phyloP scores from a whole-genome alignment of 2,329 filamentous ascomycete species.

The Falciphora oryzae region DNA sequence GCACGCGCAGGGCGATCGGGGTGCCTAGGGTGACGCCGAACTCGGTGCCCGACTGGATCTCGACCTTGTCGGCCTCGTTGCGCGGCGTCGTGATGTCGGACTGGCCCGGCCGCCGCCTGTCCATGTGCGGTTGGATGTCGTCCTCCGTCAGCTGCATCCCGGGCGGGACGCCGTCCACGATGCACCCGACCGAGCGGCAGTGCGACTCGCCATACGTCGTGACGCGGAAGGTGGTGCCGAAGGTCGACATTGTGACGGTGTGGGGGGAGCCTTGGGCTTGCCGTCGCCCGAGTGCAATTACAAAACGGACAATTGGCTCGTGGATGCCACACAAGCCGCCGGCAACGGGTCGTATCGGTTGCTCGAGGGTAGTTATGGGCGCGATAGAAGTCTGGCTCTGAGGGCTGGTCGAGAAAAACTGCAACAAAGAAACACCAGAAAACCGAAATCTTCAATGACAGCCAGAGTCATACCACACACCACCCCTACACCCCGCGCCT shows the following conservation, averaged over 20 bases:
- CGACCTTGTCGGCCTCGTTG: conserved; percentile 84
- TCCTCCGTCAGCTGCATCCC: conserved; percentile 78
- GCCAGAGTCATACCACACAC: too few species aligned
- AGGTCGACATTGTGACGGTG: conserved; percentile 67
- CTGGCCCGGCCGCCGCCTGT: conserved; percentile 82
- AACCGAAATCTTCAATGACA: too few species aligned
- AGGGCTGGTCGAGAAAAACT: too few species aligned
- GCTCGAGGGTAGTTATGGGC: too few species aligned
- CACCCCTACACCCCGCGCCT: too few species aligned
- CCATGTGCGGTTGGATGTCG: conserved; percentile 94
- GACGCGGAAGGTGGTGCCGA: conserved; percentile 75
- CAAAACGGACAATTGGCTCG: too few species aligned
- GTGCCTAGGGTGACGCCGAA: conserved; percentile 85
- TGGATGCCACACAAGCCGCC: too few species aligned
- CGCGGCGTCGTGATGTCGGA: conserved; percentile 85
- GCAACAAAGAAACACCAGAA: too few species aligned
- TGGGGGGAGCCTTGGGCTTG: not conserved
- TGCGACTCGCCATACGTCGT: conserved; percentile 65
- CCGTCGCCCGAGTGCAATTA: too few species aligned
- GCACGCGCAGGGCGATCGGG: conserved; percentile 79
- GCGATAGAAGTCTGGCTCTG: too few species aligned
- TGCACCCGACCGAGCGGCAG: conserved; percentile 88
- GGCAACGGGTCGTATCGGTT: too few species aligned
- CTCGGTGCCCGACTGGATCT: conserved; percentile 91
- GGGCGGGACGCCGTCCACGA: conserved; percentile 88